Base-by-base conservation (phyloP, 306 rosid genomes). In the Acacia crassicarpa region DNA sequence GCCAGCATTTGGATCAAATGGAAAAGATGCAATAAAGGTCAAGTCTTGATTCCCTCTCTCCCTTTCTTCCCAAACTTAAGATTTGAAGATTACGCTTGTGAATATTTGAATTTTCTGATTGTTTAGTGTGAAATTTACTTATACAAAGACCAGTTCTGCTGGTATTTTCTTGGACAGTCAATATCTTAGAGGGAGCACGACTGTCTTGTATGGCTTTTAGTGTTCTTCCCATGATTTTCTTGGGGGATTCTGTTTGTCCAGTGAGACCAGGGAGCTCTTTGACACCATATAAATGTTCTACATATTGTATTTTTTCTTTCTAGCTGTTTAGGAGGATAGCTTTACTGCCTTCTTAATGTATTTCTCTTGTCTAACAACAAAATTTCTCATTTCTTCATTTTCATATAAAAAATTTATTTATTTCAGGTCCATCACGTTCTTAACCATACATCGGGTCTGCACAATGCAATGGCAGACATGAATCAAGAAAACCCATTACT, bases 391-490 rank as follows among this genome's bases (percentile, higher is more conserved):
- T 45, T 46, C 61, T 72, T 46, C 23, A 3, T 46, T 15, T 72
- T 1, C 20, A 25, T n/a, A 40, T 46, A 1, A 27, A 72, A 72
- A 45, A 72, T 6, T n/a, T 4, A 13, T 30, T 5, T 45, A 14
- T 84, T 77, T 71, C 87, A 96, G 99, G 97, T 96, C 80, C 97
- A 96, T 87, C 98, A 94, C 49, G 97, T 92, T 81, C 99, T 96
- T 85, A 92, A 94, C 83, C 99, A 96, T 90, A 94, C 97, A 76
- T 89, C 99, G 80, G 98, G 99, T 71, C 89, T 96, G 91, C 99
- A 92, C 88, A 96, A 92, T 84, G 98, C 97, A 67, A 74, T 89
- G 91, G 90, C 88, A 74, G 88, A 88, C 72, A 35, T 80, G 11
- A 25, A 8, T 74, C 80, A 74, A 81, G 98, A 92, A 90, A 82